Evolutionary conservation across 2,329 filamentous ascomycete genomes (phyloP).

Genomic region (Hypocreales sp.): DNA sequence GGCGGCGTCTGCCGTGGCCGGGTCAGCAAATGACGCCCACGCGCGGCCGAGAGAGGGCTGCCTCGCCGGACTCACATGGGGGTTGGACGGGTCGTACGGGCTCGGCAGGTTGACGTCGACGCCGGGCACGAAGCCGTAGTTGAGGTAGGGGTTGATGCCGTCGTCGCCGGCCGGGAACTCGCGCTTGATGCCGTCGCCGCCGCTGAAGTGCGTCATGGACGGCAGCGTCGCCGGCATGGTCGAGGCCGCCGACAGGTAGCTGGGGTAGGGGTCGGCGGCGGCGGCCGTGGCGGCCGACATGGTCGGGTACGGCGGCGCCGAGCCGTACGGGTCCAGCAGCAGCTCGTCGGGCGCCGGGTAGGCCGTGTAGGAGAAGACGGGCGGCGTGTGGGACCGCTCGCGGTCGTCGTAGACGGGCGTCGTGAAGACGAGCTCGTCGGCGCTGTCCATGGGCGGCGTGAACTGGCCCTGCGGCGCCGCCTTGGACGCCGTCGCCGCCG

Average conservation of each 20-base stretch:
- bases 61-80: slow-evolving; percentile 53
- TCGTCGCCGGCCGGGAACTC: slow-evolving; percentile 43
- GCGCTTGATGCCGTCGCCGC: slow-evolving; percentile 51
- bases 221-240: slow-evolving; percentile 44
- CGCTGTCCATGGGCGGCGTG: slow-evolving; percentile 42
- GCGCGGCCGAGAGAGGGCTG: slow-evolving; percentile 21
- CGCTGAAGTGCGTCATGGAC: slow-evolving; percentile 48
- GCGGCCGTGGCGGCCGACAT: slow-evolving; percentile 29
- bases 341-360: slow-evolving; percentile 53
- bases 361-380: slow-evolving; percentile 50
- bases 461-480: slow-evolving; percentile 38
- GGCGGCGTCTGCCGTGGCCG: slow-evolving; percentile 51
- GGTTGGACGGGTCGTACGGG: slow-evolving; percentile 51
- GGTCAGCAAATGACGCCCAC: slow-evolving; percentile 33
- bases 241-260: slow-evolving; percentile 32
- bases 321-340: slow-evolving; percentile 42
- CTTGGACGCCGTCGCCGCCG: slow-evolving; percentile 19
- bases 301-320: slow-evolving; percentile 33
- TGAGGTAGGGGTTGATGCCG: slow-evolving; percentile 49
- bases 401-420: slow-evolving; percentile 40
- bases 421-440: slow-evolving; percentile 53
- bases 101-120: slow-evolving; percentile 47
- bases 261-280: slow-evolving; percentile 35
- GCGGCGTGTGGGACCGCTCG: slow-evolving; percentile 56
- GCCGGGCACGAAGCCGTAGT: slow-evolving; percentile 48